Evolutionary conservation across 2,329 filamentous ascomycete species (phyloP), one percentile per base, ranked within the genome.

Genomic region (Alternaria conjuncta): DNA sequence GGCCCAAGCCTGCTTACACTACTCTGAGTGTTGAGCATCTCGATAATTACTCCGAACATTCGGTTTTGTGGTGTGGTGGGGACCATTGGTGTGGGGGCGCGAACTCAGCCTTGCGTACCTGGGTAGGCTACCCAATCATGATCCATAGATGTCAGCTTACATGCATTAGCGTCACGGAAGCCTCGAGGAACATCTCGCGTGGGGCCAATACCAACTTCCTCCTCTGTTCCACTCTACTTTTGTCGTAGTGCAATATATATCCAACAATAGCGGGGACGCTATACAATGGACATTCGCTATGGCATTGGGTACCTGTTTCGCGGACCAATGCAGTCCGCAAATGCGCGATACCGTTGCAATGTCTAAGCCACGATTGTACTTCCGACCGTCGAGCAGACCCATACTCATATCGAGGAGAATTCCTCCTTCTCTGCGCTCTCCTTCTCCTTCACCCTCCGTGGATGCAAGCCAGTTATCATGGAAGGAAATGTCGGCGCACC

Each of bases 1-100:
- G 15, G 15, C 1, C 0, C 4, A 41, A 2, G 1, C 8, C 32
- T 41, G 4, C 32, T 0, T 10, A 5, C 15, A n/a, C 8, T 0
- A 10, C 10, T 41, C 0, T 41, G 15, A n/a, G 13, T 1, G 15
- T 32, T 8, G 30, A 30, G 12, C 5, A 30, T 13, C 11, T 6
- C 28, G 4, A 32, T 32, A 32, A 6, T 1, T 15, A 32, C 2
- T 32, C 3, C 30, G 4, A 36, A 36, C 3, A 36, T 9, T 36
- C 15, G 8, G 4, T n/a, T 9, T n/a, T 41, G 32, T 15, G n/a
- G 32, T 41, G 15, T 41, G 32, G 12, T 13, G 12, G 8, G n/a
- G 8, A 41, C 32, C 4, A 41, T 5, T 41, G 32, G 32, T 41
- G 32, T n/a, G 1, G 15, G 4, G 15, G 15, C 32, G 32, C 4